Percentiles rank a stretch among this genome's conserved stretches.
Conservation (phyloP, 2,329 filamentous ascomycete genomes). For the Curvularia sp. region DNA sequence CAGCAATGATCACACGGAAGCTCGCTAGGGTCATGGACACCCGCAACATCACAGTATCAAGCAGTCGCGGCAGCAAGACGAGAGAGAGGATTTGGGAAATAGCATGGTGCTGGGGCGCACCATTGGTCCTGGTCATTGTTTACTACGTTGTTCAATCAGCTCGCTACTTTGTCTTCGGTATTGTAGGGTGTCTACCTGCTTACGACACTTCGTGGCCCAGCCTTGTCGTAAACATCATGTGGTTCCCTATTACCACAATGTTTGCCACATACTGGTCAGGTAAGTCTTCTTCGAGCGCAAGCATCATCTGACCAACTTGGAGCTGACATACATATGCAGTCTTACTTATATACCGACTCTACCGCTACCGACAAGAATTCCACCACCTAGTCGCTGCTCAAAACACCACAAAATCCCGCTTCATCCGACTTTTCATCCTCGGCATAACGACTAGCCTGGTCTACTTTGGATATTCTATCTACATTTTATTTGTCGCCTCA, state of each 20-base stretch:
- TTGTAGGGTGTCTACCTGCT: slow-evolving; percentile 65
- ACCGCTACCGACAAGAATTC: slow-evolving; percentile 66
- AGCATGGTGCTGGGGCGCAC: slow-evolving; percentile 63
- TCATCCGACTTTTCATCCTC: slow-evolving; percentile 67
- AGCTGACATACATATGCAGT: slow-evolving; percentile 49
- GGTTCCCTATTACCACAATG: slow-evolving; percentile 62
- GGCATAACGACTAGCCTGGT: slow-evolving; percentile 58
- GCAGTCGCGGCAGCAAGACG: slow-evolving; percentile 57
- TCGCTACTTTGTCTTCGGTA: slow-evolving; percentile 65
- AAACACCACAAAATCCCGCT: slow-evolving; percentile 65
- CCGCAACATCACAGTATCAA: slow-evolving; percentile 61
- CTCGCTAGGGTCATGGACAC: slow-evolving; percentile 68
- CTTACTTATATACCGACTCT: slow-evolving; percentile 66
- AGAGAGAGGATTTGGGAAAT: slow-evolving; percentile 60
- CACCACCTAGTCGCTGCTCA: slow-evolving; percentile 61
- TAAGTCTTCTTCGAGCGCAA: slow-evolving; percentile 48
- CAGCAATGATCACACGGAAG: slow-evolving; percentile 66
- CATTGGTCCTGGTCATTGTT: slow-evolving; percentile 61
- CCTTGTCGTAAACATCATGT: slow-evolving; percentile 62
- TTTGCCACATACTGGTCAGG: slow-evolving; percentile 64
- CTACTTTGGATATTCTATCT: slow-evolving; percentile 60
- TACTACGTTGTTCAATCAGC: slow-evolving; percentile 67
- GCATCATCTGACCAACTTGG: neutral
- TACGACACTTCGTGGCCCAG: slow-evolving; percentile 65
- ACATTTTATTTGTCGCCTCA: slow-evolving; percentile 52